Percentiles rank a stretch among this genome's conserved stretches.
Evolutionary conservation across 208 protist species (phyloP).

Genomic region (Leishmania turanica): DNA sequence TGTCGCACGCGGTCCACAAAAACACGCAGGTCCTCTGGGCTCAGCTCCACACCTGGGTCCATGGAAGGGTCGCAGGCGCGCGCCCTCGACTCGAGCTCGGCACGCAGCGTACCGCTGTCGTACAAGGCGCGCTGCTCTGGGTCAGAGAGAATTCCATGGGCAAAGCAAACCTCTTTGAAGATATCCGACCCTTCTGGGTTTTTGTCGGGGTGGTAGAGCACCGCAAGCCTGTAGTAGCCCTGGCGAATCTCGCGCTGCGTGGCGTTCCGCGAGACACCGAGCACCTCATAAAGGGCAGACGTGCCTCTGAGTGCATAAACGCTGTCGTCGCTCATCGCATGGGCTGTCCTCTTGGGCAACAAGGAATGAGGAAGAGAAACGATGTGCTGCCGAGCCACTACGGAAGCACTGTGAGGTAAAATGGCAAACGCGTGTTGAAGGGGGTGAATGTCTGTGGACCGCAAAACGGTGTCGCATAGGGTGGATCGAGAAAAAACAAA

Average conservation of each 20-base stretch:
- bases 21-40: slow-evolving; percentile 67
- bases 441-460: neutral
- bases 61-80: slow-evolving; percentile 79
- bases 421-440: neutral
- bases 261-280: slow-evolving; percentile 59
- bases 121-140: slow-evolving; percentile 77
- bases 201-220: slow-evolving; percentile 92
- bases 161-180: slow-evolving; percentile 90
- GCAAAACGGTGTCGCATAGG: neutral
- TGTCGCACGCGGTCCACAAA: slow-evolving; percentile 78
- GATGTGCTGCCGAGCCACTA: neutral
- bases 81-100: slow-evolving; percentile 62
- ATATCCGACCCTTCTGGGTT: slow-evolving; percentile 78
- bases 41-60: slow-evolving; percentile 83
- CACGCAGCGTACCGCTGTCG: slow-evolving; percentile 64
- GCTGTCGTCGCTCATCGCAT: slow-evolving; percentile 41
- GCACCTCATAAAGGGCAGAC: slow-evolving; percentile 79
- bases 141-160: slow-evolving; percentile 83
- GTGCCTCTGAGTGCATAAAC: slow-evolving; percentile 79
- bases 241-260: slow-evolving; percentile 78
- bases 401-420: neutral
- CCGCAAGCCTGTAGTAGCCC: slow-evolving; percentile 85
- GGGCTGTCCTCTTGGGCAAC: neutral
- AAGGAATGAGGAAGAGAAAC: neutral
- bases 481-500: too few species aligned